Conservation (phyloP, 495 filamentous ascomycete genomes). For the Staphylotrichum longicolle region DNA sequence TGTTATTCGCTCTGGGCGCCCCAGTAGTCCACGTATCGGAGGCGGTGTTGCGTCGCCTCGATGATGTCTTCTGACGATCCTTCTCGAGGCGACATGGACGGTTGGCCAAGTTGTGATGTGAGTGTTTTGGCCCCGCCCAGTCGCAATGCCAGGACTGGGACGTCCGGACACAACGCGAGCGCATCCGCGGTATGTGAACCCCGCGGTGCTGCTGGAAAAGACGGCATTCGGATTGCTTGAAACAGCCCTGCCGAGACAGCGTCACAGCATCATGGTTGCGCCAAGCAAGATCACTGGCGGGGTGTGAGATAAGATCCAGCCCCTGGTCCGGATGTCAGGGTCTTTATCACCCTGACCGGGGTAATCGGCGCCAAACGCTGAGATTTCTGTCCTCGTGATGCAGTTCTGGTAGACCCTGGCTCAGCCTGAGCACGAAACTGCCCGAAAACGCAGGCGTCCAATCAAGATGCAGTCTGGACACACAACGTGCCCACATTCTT, state of each 20-base stretch:
- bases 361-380: conserved; percentile 18
- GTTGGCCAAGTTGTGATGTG: too few relatives aligned
- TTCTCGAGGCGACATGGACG: too few relatives aligned
- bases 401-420: conserved; percentile 17
- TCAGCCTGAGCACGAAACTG: conserved; percentile 18
- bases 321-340: conserved; percentile 19
- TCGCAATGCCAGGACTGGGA: background rate
- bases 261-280: background rate
- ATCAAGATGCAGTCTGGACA: conserved; percentile 11
- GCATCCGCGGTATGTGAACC: background rate
- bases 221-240: conserved; percentile 30
- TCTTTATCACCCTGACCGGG: conserved; percentile 20
- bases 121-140: background rate
- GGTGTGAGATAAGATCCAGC: conserved; percentile 7
- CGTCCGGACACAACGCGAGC: too few relatives aligned
- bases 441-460: conserved; percentile 16
- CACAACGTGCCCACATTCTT: conserved; percentile 6
- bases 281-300: conserved; percentile 1
- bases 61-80: background rate
- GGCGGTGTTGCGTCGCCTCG: background rate
- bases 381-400: conserved; percentile 34
- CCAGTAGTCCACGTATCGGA: background rate
- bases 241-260: conserved; percentile 30
- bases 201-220: conserved; percentile 5
- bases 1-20: background rate